Percentiles rank a stretch among this genome's conserved stretches.
Conservation (phyloP, 345 rosid genomes). For the Capsella bursapastoris region DNA sequence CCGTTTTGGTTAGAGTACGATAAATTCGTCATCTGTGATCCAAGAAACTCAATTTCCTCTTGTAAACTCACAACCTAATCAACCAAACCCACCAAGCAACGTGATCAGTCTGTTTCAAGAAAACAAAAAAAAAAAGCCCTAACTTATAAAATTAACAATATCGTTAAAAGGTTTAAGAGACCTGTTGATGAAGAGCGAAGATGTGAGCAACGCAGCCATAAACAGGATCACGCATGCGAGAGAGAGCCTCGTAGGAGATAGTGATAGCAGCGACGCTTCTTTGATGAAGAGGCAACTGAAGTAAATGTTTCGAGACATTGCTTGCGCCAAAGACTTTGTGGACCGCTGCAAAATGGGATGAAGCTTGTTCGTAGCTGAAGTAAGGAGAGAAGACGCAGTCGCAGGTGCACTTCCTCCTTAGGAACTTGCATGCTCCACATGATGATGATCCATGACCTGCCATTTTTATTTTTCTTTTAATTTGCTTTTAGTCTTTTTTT, state of each 20-base stretch:
- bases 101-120: not conserved
- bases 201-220: constrained; percentile 69
- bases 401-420: constrained; percentile 57
- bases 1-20: constrained; percentile 23
- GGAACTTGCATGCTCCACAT: constrained; percentile 73
- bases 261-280: constrained; percentile 60
- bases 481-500: constrained; percentile 11
- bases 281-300: constrained; percentile 54
- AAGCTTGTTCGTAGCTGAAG: constrained; percentile 64
- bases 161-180: constrained; percentile 1
- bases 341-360: constrained; percentile 58
- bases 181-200: constrained; percentile 69
- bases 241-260: constrained; percentile 65
- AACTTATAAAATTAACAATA: too few species aligned
- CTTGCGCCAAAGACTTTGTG: constrained; percentile 74
- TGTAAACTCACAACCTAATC: constrained; percentile 40
- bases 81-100: not conserved
- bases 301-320: constrained; percentile 59
- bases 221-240: constrained; percentile 60
- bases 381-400: constrained; percentile 62
- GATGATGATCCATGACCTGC: constrained; percentile 55
- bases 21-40: constrained; percentile 28
- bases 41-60: constrained; percentile 40
- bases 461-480: constrained; percentile 11
- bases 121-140: not conserved